A percentile compares a stretch with the other conserved stretches of the same genome.
Conservation (phyloP, 176 grass and related monocot genomes). For the Aegilops bicornis region DNA sequence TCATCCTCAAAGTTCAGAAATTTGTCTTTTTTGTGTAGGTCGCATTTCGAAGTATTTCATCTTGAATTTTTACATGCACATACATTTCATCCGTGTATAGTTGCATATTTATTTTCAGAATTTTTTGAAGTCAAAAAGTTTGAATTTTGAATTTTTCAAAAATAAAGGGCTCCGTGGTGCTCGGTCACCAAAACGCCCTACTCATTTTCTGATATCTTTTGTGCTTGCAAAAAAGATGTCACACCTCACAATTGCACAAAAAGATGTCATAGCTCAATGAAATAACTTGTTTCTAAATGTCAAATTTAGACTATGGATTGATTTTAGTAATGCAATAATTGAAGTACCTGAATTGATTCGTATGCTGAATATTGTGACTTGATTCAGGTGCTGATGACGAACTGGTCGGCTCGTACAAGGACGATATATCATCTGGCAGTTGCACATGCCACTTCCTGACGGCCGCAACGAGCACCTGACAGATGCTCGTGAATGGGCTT, state of each 20-base stretch:
- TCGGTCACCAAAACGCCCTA: too few relatives aligned
- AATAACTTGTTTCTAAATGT: background rate
- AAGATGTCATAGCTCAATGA: background rate
- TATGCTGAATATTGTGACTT: constrained; percentile 7
- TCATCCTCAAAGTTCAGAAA: too few relatives aligned
- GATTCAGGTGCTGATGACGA: background rate
- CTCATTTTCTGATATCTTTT: background rate
- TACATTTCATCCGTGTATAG: too few relatives aligned
- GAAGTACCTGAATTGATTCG: constrained; percentile 20
- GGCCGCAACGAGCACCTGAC: constrained; percentile 46
- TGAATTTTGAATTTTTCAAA: too few relatives aligned
- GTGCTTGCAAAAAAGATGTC: background rate
- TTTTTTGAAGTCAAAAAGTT: too few relatives aligned
- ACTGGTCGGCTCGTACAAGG: constrained; percentile 23
- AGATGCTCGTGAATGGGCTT: constrained; percentile 45
- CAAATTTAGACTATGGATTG: background rate
- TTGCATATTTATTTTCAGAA: too few relatives aligned
- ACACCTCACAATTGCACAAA: background rate
- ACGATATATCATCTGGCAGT: constrained; percentile 22
- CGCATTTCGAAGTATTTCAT: too few relatives aligned
- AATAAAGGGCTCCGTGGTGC: too few relatives aligned
- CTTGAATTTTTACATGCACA: too few relatives aligned
- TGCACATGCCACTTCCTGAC: constrained; percentile 38
- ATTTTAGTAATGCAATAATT: background rate
- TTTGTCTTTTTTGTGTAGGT: too few relatives aligned